These are phyloP conservation scores for Amorphotheca resinae DNA, from an alignment of 495 filamentous ascomycete species.

Conservation along the genomic window DNA sequence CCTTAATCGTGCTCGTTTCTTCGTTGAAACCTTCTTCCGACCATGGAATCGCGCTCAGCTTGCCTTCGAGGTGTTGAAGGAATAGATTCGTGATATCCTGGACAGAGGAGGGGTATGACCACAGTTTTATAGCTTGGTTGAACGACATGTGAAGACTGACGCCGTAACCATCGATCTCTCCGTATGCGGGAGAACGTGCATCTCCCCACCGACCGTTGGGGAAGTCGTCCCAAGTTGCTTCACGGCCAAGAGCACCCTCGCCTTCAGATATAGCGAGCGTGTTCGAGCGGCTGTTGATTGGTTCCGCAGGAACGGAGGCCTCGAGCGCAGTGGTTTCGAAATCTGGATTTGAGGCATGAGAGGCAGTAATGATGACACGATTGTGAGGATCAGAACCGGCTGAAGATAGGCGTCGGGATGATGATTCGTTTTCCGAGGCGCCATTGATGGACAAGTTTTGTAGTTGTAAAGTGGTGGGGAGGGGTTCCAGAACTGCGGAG, in stretches of 20 bases:
- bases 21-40: slow-evolving; percentile 78
- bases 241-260: slow-evolving; percentile 76
- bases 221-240: slow-evolving; percentile 98
- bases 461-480: neutral
- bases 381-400: slow-evolving; percentile 62
- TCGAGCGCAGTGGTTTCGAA: slow-evolving; percentile 56
- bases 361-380: slow-evolving; percentile 63
- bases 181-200: slow-evolving; percentile 78
- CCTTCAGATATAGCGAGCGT: slow-evolving; percentile 90
- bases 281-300: slow-evolving; percentile 55
- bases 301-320: slow-evolving; percentile 47
- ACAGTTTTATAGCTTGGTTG: slow-evolving; percentile 64
- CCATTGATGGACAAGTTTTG: slow-evolving; percentile 11
- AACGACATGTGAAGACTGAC: slow-evolving; percentile 74
- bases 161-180: slow-evolving; percentile 93
- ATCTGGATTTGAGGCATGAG: slow-evolving; percentile 33
- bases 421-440: slow-evolving; percentile 20
- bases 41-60: slow-evolving; percentile 75
- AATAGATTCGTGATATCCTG: slow-evolving; percentile 71
- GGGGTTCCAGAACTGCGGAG: slow-evolving; percentile 21
- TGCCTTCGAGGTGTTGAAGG: slow-evolving; percentile 61
- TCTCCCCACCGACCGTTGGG: slow-evolving; percentile 97
- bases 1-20: slow-evolving; percentile 69
- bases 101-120: slow-evolving; percentile 59
- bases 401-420: slow-evolving; percentile 29